These are phyloP conservation scores for Buddleja alternifolia DNA, from an alignment of 257 asterid species.

Conservation along the genomic window DNA sequence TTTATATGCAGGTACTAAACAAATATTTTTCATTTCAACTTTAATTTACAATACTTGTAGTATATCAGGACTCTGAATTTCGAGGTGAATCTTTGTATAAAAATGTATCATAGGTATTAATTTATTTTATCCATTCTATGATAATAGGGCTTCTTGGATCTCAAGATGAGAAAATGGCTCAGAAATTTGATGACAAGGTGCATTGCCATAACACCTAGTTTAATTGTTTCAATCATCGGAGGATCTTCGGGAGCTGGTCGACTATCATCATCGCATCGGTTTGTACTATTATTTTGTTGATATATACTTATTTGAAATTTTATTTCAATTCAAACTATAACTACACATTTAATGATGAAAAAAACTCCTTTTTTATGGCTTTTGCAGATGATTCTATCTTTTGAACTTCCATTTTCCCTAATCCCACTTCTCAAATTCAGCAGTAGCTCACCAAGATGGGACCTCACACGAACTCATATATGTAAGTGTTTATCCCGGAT, in stretches of 20 bases:
- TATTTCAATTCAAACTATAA: too few species aligned
- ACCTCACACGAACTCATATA: conserved; percentile 82
- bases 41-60: too few species aligned
- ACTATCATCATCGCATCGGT: conserved; percentile 90
- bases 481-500: conserved; percentile 69
- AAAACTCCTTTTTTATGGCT: not conserved
- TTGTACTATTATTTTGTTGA: conserved; percentile 5
- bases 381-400: conserved; percentile 85
- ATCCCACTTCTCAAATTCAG: conserved; percentile 84
- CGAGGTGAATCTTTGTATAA: not conserved
- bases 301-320: too few species aligned
- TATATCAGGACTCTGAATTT: too few species aligned
- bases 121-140: not conserved
- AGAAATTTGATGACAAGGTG: conserved; percentile 79
- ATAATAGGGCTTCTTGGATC: conserved; percentile 75
- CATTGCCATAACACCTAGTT: conserved; percentile 88
- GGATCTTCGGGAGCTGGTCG: conserved; percentile 89
- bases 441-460: conserved; percentile 77
- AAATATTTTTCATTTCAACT: too few species aligned
- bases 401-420: conserved; percentile 87
- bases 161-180: conserved; percentile 75
- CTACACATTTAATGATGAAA: too few species aligned
- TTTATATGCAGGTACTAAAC: conserved; percentile 76
- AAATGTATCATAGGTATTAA: not conserved
- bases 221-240: conserved; percentile 78